Conservation (phyloP, 441 rosid genomes). For the Lepidium campestre region DNA sequence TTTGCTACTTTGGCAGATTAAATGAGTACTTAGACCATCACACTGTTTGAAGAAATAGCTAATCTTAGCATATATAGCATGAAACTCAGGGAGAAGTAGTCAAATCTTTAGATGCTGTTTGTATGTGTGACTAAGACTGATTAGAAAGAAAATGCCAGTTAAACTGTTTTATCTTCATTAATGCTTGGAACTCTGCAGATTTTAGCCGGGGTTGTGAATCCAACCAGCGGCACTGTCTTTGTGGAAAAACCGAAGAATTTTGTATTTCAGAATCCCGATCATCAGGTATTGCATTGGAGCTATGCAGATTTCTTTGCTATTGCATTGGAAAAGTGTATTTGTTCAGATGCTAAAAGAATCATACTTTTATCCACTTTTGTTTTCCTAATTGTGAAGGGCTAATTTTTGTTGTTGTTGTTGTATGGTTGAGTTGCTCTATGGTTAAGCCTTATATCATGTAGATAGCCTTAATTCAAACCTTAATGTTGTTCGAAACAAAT, state of each 20-base stretch:
- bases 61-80: not conserved
- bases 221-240: conserved; percentile 51
- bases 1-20: not conserved
- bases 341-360: not conserved
- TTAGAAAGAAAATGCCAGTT: not conserved
- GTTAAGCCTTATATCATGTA: not conserved
- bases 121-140: not conserved
- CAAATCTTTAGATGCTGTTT: conserved; percentile 10
- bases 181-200: conserved; percentile 43
- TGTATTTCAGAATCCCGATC: conserved; percentile 92
- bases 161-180: not conserved
- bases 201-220: conserved; percentile 80
- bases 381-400: not conserved
- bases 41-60: not conserved
- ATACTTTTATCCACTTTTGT: not conserved
- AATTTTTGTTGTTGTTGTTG: not conserved
- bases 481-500: not conserved
- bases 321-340: not conserved
- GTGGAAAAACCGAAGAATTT: conserved; percentile 74
- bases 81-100: not conserved
- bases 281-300: too few relatives aligned
- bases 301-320: too few relatives aligned
- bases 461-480: not conserved
- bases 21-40: not conserved
- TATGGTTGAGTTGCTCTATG: not conserved